Base-by-base conservation (phyloP, 2,329 filamentous ascomycete genomes). In the Sordariomycetes sp. region DNA sequence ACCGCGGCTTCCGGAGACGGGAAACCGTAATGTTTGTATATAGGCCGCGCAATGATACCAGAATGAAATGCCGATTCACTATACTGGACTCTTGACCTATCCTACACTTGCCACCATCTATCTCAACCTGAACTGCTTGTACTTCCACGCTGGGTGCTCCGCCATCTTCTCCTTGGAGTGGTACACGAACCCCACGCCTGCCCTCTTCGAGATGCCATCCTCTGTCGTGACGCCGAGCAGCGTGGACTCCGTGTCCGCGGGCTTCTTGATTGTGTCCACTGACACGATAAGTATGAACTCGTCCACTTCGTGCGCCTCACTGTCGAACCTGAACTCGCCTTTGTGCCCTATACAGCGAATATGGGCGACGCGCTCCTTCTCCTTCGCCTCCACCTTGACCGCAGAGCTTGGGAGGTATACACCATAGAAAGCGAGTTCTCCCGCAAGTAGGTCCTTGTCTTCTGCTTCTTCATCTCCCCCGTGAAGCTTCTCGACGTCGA, bases 301-400 rank as follows among this genome's bases (percentile, higher is more conserved):
- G 32, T 60, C 57, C 11, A 58, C 53, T 20, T 56, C 57, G 3
- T 34, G 34, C 14, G 40, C 16, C 34, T 52, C 59, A 20, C 22
- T 28, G 25, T 61, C 59, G 22, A 60, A 60, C 20, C 57, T 55
- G 37, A 61, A 61, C 53, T 59, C 57, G 14, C 59, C 60, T 8
- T 37, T 14, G 53, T 60, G 60, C n/a, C 20, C 46, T 16, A 25
- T 11, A 5, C 18, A 8, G 5, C 20, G 16, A 20, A 51, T 51
- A 25, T 11, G 16, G 4, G 14, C n/a, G 2, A 22, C n/a, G 3
- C 18, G 11, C 12, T 51, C 20, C n/a, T 12, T 16, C n/a, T 25
- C 46, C 11, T 16, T n/a, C 46, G 12, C 14, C 37, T 14, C 37
- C 12, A 43, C 4, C 4, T 3, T 43, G 3, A 51, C 46, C 22